Evolutionary conservation across 164 flowering plant genomes (phyloP), one percentile per base, ranked within the genome.

Genomic region (Vitis rupestris): DNA sequence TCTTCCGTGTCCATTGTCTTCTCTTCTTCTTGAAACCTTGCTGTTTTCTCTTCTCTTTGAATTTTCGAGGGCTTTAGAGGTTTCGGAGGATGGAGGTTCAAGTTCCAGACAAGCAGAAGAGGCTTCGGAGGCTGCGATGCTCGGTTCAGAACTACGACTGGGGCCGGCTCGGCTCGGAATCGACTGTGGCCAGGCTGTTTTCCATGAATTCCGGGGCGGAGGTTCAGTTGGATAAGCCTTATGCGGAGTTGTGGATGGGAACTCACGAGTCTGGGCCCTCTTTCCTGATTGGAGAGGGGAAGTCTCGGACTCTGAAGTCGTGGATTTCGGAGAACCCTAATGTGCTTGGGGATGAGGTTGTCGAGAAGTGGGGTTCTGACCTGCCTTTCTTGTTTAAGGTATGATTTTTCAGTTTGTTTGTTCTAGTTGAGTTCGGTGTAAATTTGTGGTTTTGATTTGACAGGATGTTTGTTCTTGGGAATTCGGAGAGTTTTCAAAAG

Each of bases 311-410:
- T 61, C 73, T 94, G 72, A 94, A 87, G 79, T 73, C 83, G 5
- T 92, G 93, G 97, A 72, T 92, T 73, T 75, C 67, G 23, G 68
- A 76, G 29, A 84, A 92, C 65, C 94, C 95, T 50, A 63, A 69
- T 53, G 90, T 83, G 50, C 78, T 92, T 55, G 97, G 98, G 3
- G 79, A 84, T 63, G 83, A 76, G 87, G 91, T 94, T 65, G 49
- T 83, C 29, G 68, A 81, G 30, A 79, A 79, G 62, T 94, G 97
- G 94, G 97, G 97, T 8, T 61, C 71, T 65, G 88, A 89, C 82
- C 84, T 94, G 27, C 98, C 98, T 61, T 94, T 90, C 76, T 80
- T 94, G 82, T 92, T 92, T 74, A 94, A 94, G 97, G 98, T 92
- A 70, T 9, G 8, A 17, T 51, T 61, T 60, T 61, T 37, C 44